Evolutionary conservation across 2,329 filamentous ascomycete species (phyloP).

Genomic region (Exophiala oligosperma): DNA sequence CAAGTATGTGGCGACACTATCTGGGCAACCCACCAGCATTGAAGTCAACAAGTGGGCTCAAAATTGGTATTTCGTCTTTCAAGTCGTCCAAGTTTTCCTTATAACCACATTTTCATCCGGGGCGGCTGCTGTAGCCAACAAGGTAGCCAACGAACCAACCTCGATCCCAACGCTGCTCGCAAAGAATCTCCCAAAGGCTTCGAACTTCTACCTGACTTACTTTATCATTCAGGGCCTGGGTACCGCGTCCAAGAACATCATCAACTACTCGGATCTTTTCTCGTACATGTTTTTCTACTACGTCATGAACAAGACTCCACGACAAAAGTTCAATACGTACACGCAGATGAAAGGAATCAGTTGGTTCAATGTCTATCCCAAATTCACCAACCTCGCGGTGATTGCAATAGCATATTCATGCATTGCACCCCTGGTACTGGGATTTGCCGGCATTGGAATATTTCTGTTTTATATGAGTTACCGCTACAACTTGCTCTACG

Average conservation of each 20-base stretch:
- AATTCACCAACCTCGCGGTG: conserved; percentile 82
- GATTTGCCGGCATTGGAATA: conserved; percentile 77
- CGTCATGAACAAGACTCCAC: conserved; percentile 60
- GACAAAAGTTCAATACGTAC: conserved; percentile 76
- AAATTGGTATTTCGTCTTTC: conserved; percentile 74
- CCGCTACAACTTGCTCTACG: conserved; percentile 87
- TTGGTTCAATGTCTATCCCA: conserved; percentile 80
- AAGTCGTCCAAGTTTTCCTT: conserved; percentile 84
- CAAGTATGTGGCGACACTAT: conserved; percentile 74
- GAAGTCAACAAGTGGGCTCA: conserved; percentile 86
- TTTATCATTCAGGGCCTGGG: conserved; percentile 86
- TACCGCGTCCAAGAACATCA: conserved; percentile 49
- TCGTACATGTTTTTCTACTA: conserved; percentile 43
- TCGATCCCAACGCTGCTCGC: conserved; percentile 67
- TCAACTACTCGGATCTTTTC: conserved; percentile 47
- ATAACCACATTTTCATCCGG: conserved; percentile 75
- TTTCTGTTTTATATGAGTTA: conserved; percentile 81
- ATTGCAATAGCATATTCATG: conserved; percentile 84
- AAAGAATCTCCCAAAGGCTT: conserved; percentile 75
- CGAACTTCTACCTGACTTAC: conserved; percentile 94
- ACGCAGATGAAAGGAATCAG: conserved; percentile 70
- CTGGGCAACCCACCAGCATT: conserved; percentile 77
- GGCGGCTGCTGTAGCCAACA: conserved; percentile 67
- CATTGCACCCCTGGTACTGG: conserved; percentile 80
- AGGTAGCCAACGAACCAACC: conserved; percentile 66